These are phyloP conservation scores for Platismatia glauca DNA, from an alignment of 495 filamentous ascomycete genomes.

Conservation along the genomic window DNA sequence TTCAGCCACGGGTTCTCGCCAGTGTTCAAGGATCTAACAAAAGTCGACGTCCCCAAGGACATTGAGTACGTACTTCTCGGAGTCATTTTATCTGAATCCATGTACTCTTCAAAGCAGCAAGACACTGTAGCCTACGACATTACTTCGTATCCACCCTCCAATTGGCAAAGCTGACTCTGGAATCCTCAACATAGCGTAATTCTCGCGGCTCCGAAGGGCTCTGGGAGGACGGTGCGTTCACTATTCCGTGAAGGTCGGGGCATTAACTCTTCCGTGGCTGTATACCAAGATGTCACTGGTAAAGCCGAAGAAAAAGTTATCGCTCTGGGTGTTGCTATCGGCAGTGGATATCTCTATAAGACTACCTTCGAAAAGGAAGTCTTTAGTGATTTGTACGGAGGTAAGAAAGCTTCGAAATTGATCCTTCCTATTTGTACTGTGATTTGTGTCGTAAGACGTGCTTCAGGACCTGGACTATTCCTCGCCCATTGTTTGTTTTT, in stretches of 20 bases:
- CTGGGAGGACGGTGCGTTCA: conserved; percentile 92
- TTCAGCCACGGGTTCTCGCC: conserved; percentile 99
- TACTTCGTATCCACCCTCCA: background rate
- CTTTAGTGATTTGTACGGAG: no score
- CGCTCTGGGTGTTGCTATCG: conserved; percentile 92
- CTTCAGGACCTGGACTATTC: no score
- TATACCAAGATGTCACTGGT: conserved; percentile 97
- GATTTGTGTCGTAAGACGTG: no score
- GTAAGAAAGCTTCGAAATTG: no score
- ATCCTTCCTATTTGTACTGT: no score
- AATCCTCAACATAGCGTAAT: conserved; percentile 50
- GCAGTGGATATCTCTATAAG: conserved; percentile 31
- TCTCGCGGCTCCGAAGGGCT: conserved; percentile 97
- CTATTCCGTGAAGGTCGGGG: conserved; percentile 97
- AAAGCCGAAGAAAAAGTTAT: conserved; percentile 97
- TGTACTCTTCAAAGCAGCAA: background rate
- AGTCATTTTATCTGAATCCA: background rate
- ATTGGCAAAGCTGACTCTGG: background rate
- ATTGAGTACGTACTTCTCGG: conserved; percentile 47
- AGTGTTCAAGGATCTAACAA: conserved; percentile 98
- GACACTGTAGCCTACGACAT: background rate
- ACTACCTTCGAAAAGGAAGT: conserved; percentile 27
- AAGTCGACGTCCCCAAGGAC: conserved; percentile 89
- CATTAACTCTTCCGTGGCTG: conserved; percentile 98
- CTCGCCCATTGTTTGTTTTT: no score